Percentiles rank a stretch among this genome's conserved stretches.
These are phyloP conservation scores for Pseudozyma hubeiensis DNA, from an alignment of 1,284 basidiomycete species.

Conservation along the genomic window DNA sequence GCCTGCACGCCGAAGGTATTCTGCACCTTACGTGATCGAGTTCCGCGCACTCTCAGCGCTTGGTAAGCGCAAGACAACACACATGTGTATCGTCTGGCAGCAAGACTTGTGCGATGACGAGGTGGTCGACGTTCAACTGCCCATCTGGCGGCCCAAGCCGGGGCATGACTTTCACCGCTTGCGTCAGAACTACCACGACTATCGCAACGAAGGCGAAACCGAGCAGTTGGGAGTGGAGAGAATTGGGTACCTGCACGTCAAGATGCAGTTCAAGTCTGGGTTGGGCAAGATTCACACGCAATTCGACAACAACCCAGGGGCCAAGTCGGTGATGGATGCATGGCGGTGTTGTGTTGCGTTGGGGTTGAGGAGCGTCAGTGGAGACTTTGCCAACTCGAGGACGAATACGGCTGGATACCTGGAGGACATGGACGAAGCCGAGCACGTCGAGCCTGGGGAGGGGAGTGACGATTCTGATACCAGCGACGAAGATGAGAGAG, in stretches of 20 bases:
- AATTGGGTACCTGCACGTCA: slow-evolving; percentile 36
- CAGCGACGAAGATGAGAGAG: too few relatives aligned
- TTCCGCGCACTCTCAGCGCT: slow-evolving; percentile 40
- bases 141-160: slow-evolving; percentile 36
- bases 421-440: slow-evolving; percentile 8
- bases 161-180: slow-evolving; percentile 49
- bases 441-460: background rate
- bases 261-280: slow-evolving; percentile 55
- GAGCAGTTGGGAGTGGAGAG: slow-evolving; percentile 34
- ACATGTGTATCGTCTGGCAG: slow-evolving; percentile 51
- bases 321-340: slow-evolving; percentile 46
- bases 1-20: slow-evolving; percentile 44
- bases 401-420: slow-evolving; percentile 21
- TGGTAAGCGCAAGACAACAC: slow-evolving; percentile 26
- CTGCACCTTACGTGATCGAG: slow-evolving; percentile 51
- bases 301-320: slow-evolving; percentile 41
- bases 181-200: slow-evolving; percentile 52
- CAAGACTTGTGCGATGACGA: slow-evolving; percentile 56
- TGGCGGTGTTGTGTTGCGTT: slow-evolving; percentile 46
- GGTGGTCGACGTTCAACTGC: slow-evolving; percentile 25
- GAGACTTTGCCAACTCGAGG: slow-evolving; percentile 40
- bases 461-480: background rate
- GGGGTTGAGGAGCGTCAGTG: slow-evolving; percentile 36
- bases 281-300: slow-evolving; percentile 49
- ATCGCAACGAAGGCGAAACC: slow-evolving; percentile 34